Conservation (phyloP, 352 stramenopile genomes). For the Thraustotheca clavata region DNA sequence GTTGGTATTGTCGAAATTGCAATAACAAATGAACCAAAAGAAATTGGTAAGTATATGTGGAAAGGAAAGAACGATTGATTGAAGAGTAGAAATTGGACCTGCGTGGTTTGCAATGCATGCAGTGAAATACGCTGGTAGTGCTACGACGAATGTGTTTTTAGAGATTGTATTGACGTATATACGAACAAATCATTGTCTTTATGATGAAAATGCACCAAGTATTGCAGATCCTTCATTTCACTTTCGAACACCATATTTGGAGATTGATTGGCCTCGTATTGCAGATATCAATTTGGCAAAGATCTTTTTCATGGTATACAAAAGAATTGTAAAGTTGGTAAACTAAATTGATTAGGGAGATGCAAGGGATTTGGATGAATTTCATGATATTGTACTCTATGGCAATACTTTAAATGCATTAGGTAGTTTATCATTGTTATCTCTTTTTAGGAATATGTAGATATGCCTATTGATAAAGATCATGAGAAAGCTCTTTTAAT, state of each 20-base stretch:
- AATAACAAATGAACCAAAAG: background rate
- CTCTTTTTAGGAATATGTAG: background rate
- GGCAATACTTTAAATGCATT: slow-evolving; percentile 26
- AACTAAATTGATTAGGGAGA: too few relatives aligned
- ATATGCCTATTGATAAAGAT: slow-evolving; percentile 41
- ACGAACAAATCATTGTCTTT: background rate
- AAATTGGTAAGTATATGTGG: background rate
- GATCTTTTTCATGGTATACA: slow-evolving; percentile 51
- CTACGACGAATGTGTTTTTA: background rate
- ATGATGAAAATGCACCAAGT: background rate
- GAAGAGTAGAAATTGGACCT: slow-evolving; percentile 5
- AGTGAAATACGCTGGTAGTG: background rate
- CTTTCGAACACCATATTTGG: slow-evolving; percentile 37
- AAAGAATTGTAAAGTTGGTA: too few relatives aligned
- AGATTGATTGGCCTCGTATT: slow-evolving; percentile 50
- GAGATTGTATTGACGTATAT: slow-evolving; percentile 12
- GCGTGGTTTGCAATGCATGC: background rate
- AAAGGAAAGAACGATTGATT: background rate
- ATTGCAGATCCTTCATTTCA: slow-evolving; percentile 46
- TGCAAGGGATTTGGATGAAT: too few relatives aligned
- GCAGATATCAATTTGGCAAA: slow-evolving; percentile 44
- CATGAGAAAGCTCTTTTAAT: slow-evolving; percentile 42
- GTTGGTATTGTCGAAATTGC: background rate
- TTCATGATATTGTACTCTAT: slow-evolving; percentile 44
- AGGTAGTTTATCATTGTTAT: background rate